Percentiles rank a stretch among this genome's conserved stretches.
Evolutionary conservation across 495 filamentous ascomycete genomes (phyloP).

Genomic region (Barbatosphaeria neglecta): DNA sequence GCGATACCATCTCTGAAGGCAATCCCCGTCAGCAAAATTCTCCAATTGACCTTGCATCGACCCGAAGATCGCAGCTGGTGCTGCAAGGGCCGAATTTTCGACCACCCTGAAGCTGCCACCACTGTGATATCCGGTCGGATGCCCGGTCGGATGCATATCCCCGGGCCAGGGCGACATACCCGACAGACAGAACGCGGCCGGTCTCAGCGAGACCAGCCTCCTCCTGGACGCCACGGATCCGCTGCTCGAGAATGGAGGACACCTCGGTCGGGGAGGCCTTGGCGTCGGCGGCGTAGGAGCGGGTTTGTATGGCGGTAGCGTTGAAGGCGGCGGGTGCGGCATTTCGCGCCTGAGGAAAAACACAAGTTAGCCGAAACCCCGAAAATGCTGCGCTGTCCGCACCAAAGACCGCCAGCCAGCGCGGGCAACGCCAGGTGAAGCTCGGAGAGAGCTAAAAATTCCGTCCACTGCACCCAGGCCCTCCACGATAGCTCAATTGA

Average conservation of each 20-base stretch:
- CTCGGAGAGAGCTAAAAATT: constrained; percentile 21
- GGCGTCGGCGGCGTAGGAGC: constrained; percentile 84
- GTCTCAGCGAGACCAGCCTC: constrained; percentile 95
- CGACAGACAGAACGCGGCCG: constrained; percentile 95
- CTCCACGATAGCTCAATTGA: constrained; percentile 34
- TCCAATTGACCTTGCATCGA: not conserved
- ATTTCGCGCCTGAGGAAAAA: constrained; percentile 62
- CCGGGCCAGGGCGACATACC: constrained; percentile 53
- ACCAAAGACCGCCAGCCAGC: no score
- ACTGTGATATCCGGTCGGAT: no score
- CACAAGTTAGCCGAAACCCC: constrained; percentile 39
- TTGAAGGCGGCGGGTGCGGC: constrained; percentile 65
- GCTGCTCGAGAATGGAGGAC: constrained; percentile 96
- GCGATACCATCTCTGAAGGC: constrained; percentile 91
- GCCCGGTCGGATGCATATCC: not conserved
- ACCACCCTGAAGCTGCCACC: no score
- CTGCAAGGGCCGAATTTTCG: no score
- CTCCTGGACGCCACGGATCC: constrained; percentile 95
- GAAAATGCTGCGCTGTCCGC: constrained; percentile 11
- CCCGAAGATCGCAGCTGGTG: not conserved
- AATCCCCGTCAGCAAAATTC: constrained; percentile 24
- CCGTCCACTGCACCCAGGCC: constrained; percentile 9
- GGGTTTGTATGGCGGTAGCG: constrained; percentile 63
- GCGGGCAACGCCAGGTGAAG: constrained; percentile 22
- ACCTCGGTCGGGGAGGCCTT: constrained; percentile 97